Conservation (phyloP, 495 filamentous ascomycete species). For the Apiosordaria backusii region DNA sequence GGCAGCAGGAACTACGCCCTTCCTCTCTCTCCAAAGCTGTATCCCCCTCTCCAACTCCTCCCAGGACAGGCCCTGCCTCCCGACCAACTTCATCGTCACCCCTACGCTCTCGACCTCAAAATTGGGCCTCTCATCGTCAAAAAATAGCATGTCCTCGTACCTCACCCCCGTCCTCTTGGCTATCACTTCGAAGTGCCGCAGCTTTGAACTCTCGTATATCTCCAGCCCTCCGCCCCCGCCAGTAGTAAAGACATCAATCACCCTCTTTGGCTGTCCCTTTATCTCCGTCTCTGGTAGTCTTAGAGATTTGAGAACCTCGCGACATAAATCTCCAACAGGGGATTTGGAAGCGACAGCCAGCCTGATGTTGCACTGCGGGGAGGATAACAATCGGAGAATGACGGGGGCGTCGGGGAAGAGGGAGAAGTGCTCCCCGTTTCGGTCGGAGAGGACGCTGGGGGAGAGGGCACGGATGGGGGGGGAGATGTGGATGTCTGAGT, state of each 20-base stretch:
- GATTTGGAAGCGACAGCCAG: conserved; percentile 83
- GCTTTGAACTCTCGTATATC: conserved; percentile 87
- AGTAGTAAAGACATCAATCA: conserved; percentile 64
- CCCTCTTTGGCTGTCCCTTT: conserved; percentile 43
- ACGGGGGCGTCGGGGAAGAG: conserved; percentile 78
- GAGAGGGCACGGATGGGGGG: conserved; percentile 67
- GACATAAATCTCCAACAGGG: conserved; percentile 70
- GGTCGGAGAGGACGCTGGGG: conserved; percentile 51
- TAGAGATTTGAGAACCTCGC: conserved; percentile 74
- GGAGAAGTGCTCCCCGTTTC: conserved; percentile 69
- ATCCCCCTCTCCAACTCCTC: conserved; percentile 78
- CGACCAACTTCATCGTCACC: conserved; percentile 76
- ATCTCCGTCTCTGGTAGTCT: conserved; percentile 43
- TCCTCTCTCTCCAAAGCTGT: conserved; percentile 69
- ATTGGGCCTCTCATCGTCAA: conserved; percentile 90
- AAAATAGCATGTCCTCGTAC: conserved; percentile 90
- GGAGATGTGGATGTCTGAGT: conserved; percentile 89
- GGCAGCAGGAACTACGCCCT: conserved; percentile 36
- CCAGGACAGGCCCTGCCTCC: conserved; percentile 68
- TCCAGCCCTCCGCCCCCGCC: conserved; percentile 61
- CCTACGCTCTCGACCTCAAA: conserved; percentile 79
- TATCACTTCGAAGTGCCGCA: conserved; percentile 73
- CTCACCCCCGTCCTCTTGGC: conserved; percentile 60
- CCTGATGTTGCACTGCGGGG: conserved; percentile 43
- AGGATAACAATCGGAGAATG: conserved; percentile 60